Conservation (phyloP, 192 early-diverging fungal genomes). For the Helicostylum pulchrum region DNA sequence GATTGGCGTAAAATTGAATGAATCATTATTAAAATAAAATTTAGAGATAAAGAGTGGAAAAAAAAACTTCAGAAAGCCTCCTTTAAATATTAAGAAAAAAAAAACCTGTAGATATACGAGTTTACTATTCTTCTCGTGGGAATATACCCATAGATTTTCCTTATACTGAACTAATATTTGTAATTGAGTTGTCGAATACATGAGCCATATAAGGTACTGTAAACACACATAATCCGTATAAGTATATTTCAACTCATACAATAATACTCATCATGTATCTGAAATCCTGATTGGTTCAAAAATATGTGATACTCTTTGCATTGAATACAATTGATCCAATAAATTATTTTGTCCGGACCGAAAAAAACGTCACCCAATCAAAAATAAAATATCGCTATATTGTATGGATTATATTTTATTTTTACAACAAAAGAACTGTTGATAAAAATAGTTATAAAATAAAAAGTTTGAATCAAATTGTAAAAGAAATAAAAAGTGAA, state of each 20-base stretch:
- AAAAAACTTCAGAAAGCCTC: not conserved
- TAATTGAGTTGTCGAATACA: conserved; percentile 11
- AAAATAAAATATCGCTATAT: conserved; percentile 13
- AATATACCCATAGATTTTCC: conserved; percentile 9
- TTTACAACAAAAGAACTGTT: no score
- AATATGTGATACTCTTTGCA: no score
- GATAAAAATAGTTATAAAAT: no score
- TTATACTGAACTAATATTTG: conserved; percentile 15
- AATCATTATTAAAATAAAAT: not conserved
- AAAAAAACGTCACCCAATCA: conserved; percentile 14
- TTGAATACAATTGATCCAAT: conserved; percentile 11
- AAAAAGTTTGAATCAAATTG: no score
- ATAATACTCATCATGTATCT: no score
- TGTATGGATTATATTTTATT: no score
- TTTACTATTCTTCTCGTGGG: not conserved
- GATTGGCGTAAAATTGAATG: conserved; percentile 10
- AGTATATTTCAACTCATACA: no score
- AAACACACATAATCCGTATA: no score
- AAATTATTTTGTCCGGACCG: conserved; percentile 14
- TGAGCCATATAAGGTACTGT: conserved; percentile 6
- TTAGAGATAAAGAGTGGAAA: no score
- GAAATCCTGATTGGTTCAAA: no score
- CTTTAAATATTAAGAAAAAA: not conserved
- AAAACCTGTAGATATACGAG: not conserved
- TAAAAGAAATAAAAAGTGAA: no score